A percentile compares a stretch with the other conserved stretches of the same genome.
Conservation (phyloP, 1,284 basidiomycete species). For the Cryptococcus neoformans region DNA sequence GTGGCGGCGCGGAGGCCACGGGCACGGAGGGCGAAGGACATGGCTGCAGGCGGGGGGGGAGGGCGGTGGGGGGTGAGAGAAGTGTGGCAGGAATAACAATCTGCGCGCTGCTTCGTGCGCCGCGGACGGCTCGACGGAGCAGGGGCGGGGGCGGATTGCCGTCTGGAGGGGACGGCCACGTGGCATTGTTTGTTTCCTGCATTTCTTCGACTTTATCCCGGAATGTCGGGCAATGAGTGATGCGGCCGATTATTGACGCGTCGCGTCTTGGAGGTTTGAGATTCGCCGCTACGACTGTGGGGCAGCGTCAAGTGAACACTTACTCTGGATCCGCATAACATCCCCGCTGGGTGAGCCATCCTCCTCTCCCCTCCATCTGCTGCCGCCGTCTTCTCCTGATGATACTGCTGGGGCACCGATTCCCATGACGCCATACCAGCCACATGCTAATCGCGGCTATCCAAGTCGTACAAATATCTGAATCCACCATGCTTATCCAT, state of each 20-base stretch:
- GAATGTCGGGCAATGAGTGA: too few relatives aligned
- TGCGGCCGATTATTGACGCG: too few relatives aligned
- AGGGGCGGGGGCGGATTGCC: constrained; percentile 5
- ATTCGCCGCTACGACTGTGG: too few relatives aligned
- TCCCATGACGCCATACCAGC: constrained; percentile 19
- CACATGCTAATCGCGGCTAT: constrained; percentile 15
- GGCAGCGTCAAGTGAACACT: too few relatives aligned
- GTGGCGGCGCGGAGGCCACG: constrained; percentile 13
- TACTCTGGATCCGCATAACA: too few relatives aligned
- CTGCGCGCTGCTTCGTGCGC: not conserved
- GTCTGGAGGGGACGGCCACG: constrained; percentile 6
- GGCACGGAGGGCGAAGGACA: constrained; percentile 17
- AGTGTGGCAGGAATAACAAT: not conserved
- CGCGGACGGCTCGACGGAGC: not conserved
- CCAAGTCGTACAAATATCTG: constrained; percentile 5
- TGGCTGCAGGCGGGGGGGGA: constrained; percentile 1
- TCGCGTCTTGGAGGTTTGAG: too few relatives aligned
- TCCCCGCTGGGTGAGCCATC: too few relatives aligned
- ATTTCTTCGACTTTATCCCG: too few relatives aligned
- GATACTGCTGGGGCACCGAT: constrained; percentile 20
- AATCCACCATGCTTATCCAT: not conserved
- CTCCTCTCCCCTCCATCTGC: not conserved
- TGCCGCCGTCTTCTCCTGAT: constrained; percentile 1
- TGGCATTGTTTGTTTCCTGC: constrained; percentile 6
- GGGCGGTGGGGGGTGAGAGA: not conserved